These are phyloP conservation scores for Mucor indicus DNA, from an alignment of 371 early-diverging fungal species.

Conservation along the genomic window DNA sequence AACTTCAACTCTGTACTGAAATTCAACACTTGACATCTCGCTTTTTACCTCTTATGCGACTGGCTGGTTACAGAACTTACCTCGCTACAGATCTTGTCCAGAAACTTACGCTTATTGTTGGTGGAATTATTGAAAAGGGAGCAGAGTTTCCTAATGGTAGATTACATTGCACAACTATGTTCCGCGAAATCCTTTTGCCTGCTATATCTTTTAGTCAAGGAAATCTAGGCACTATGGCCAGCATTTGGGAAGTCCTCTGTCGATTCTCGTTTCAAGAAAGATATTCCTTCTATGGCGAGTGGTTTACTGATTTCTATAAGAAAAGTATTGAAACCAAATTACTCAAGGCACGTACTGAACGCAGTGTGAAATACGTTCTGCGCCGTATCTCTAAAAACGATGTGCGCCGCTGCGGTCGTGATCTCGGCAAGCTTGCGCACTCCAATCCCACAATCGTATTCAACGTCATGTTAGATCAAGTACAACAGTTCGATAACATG, in stretches of 20 bases:
- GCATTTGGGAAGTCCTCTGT: conserved; percentile 76
- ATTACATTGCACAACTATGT: conserved; percentile 57
- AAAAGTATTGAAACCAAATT: conserved; percentile 46
- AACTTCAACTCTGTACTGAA: conserved; percentile 32
- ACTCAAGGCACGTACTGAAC: conserved; percentile 52
- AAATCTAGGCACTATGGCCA: conserved; percentile 71
- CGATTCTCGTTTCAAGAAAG: conserved; percentile 63
- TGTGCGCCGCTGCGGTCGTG: conserved; percentile 77
- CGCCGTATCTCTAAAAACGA: conserved; percentile 80
- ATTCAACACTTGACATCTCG: conserved; percentile 39
- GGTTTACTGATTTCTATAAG: conserved; percentile 66
- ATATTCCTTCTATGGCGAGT: conserved; percentile 78
- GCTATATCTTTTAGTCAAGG: conserved; percentile 64
- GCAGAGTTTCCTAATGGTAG: conserved; percentile 20
- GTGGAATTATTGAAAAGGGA: conserved; percentile 33
- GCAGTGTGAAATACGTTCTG: conserved; percentile 64
- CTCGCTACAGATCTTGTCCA: conserved; percentile 43
- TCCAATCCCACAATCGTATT: conserved; percentile 83
- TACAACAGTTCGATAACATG: conserved; percentile 85
- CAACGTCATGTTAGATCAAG: conserved; percentile 69
- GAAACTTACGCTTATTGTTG: conserved; percentile 39
- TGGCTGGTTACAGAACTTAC: conserved; percentile 50
- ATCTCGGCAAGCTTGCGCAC: conserved; percentile 79
- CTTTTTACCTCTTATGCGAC: conserved; percentile 46
- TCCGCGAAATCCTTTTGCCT: conserved; percentile 71